Evolutionary conservation across 2,329 filamentous ascomycete genomes (phyloP), one percentile per base, ranked within the genome.

Genomic region (Pyrenophora tritici-repentis): DNA sequence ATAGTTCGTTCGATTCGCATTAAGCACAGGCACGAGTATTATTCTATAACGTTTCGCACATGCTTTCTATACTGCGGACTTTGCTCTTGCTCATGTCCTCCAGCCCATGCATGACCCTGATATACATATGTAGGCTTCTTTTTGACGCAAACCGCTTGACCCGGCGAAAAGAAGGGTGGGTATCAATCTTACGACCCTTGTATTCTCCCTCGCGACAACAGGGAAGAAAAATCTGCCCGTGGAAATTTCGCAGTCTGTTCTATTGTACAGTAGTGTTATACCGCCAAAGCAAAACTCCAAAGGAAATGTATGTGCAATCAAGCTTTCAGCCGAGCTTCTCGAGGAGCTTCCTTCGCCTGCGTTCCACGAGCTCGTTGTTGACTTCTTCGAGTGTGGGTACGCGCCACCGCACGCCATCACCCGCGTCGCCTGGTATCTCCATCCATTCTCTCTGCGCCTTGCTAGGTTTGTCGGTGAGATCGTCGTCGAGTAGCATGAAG

Each of bases 281-380:
- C 26, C 9, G 26, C 26, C 43, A 20, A 37, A 33, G 26, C 18
- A 20, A 35, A 29, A 41, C 50, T 56, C 37, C 22, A 17, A 13
- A 24, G 37, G 18, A 14, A 32, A 43, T 14, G 26, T 22, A 37
- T 48, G 6, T 29, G 24, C 33, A 18, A 20, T 6, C n/a, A 9
- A n/a, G 34, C 29, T 17, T 36, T 68, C 58, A 71, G 16, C 70
- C 70, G 36, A 95, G 81, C 76, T 94, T 93, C 65, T 97, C 91
- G 61, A 99, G 76, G 55, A 99, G 77, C 72, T 87, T 90, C 74
- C 87, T 83, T 72, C 90, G 86, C 75, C 92, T 84, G 75, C 93
- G 82, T 61, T 97, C 91, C 47, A 99, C 83, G 62, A 99, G 77
- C 75, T 97, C 94, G 68, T 92, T 85, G 75, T 97, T 91, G n/a